phyloP scores from a whole-genome alignment of 2,329 filamentous ascomycete genomes.

The Colletotrichum phormii region DNA sequence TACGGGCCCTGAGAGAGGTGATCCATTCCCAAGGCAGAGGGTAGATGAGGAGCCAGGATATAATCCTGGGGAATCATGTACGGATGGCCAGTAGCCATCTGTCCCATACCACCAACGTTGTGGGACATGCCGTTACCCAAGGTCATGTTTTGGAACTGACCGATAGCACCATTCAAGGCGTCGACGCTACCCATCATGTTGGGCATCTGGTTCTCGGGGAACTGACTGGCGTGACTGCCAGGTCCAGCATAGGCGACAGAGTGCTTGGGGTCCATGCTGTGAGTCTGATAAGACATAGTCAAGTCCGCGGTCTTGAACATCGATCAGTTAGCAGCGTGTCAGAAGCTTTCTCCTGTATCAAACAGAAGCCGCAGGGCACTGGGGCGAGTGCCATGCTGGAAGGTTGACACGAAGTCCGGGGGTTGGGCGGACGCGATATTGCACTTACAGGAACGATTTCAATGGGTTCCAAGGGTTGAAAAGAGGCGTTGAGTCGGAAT shows the following conservation, averaged over 20 bases:
- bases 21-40: slow-evolving; percentile 48
- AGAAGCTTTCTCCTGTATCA: not conserved
- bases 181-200: slow-evolving; percentile 32
- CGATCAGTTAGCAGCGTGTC: not conserved
- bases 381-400: not conserved
- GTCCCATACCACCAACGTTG: slow-evolving; percentile 36
- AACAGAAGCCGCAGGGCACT: not conserved
- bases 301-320: slow-evolving; percentile 21
- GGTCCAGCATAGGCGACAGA: slow-evolving; percentile 40
- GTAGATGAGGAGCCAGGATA: slow-evolving; percentile 47
- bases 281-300: slow-evolving; percentile 50
- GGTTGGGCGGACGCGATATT: not conserved
- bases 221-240: slow-evolving; percentile 26
- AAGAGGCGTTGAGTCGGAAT: not conserved
- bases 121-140: slow-evolving; percentile 49
- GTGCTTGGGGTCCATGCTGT: slow-evolving; percentile 51
- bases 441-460: slow-evolving; percentile 25
- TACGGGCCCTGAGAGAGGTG: slow-evolving; percentile 45
- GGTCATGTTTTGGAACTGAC: slow-evolving; percentile 45
- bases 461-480: slow-evolving; percentile 21
- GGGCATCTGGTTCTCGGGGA: slow-evolving; percentile 34
- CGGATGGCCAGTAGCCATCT: slow-evolving; percentile 48
- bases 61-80: slow-evolving; percentile 54
- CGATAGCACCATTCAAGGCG: slow-evolving; percentile 25
- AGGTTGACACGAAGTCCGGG: not conserved